Base-by-base conservation (phyloP, 768 basidiomycete species). In the Mrakia frigida region DNA sequence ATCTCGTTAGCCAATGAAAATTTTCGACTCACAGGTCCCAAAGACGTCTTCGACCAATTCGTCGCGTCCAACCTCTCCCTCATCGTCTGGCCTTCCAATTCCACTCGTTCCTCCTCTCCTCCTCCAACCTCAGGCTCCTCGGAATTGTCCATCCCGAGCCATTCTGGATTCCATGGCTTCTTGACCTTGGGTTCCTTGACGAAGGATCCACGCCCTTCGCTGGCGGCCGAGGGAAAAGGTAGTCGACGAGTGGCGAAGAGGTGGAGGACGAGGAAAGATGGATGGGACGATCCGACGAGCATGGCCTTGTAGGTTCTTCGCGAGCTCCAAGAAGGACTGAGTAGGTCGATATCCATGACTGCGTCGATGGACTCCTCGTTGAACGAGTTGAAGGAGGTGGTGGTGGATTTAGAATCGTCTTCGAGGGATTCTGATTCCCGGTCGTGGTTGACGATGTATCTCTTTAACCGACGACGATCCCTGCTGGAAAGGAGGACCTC, bases 221-320 rank as follows among this genome's bases (percentile, higher is more conserved):
- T 50, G 46, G 46, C 46, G 46, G 18, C 46, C 3, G 46, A 50
- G 46, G 46, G 46, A 14, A 50, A 18, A 18, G 46, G 46, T 1
- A 21, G 2, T 21, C 46, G 46, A 21, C 46, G 46, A 18, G 18
- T 50, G 46, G 46, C 68, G 11, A 35, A 23, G 37, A 75, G 69
- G 21, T 56, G 63, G 16, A 75, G 74, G 39, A 70, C 52, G 16
- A 75, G 65, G 28, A 75, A 75, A 2, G 63, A 68, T 28, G 74
- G 74, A 31, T 75, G 74, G 0, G 68, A 39, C 3, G 53, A 59
- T n/a, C 52, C 35, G 13, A 69, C 65, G 39, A 75, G 23, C 35
- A 68, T 69, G 23, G 69, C 74, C 5, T 9, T 39, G 37, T 75
- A 75, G 1, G 50, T 6, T 31, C 74, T 33, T n/a, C 43, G 33